These are phyloP conservation scores for Ophiostoma ulmi DNA, from an alignment of 2,329 filamentous ascomycete genomes.

Conservation along the genomic window DNA sequence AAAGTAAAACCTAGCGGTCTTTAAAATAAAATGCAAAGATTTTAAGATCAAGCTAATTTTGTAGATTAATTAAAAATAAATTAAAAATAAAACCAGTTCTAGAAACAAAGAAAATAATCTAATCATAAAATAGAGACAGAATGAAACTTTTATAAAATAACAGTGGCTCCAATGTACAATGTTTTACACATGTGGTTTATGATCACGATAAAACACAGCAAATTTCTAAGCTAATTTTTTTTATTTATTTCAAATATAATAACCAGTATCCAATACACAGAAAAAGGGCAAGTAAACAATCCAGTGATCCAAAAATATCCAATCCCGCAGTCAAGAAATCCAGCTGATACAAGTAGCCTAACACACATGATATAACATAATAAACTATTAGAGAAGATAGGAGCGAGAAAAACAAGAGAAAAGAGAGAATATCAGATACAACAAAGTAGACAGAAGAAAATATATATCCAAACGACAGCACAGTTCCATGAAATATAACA, in stretches of 20 bases:
- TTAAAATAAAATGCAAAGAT: too few species aligned
- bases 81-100: background rate
- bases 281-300: constrained; percentile 2
- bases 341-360: background rate
- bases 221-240: background rate
- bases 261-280: background rate
- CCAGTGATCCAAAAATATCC: background rate
- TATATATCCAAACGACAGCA: background rate
- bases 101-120: background rate
- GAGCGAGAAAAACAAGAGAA: background rate
- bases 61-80: background rate
- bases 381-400: background rate
- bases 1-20: too few species aligned
- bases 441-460: background rate
- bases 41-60: too few species aligned
- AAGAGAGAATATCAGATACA: background rate
- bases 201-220: background rate
- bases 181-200: background rate
- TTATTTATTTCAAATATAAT: background rate
- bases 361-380: background rate
- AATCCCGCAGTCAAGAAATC: background rate
- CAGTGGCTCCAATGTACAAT: background rate
- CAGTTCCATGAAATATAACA: background rate
- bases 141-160: background rate
- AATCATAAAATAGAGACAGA: background rate